Conservation (phyloP, 1,284 basidiomycete species). For the Lentinula novae-zelandiae region DNA sequence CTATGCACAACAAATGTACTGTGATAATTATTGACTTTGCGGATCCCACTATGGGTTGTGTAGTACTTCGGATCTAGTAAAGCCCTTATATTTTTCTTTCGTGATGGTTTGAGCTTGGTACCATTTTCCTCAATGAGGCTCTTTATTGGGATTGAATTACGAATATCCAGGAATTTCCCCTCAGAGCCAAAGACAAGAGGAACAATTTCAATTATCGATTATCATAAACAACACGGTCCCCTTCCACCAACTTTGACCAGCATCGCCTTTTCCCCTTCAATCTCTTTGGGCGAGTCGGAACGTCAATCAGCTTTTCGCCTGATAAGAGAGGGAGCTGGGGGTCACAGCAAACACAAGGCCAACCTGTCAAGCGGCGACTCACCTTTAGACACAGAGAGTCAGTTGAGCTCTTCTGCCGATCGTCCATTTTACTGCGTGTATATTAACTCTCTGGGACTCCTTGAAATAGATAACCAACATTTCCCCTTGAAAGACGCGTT, state of each 20-base stretch:
- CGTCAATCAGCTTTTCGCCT: constrained; percentile 2
- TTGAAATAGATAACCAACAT: not conserved
- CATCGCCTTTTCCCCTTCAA: constrained; percentile 1
- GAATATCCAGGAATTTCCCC: not conserved
- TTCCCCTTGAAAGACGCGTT: not conserved
- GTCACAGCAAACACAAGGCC: not conserved
- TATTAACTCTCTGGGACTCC: not conserved
- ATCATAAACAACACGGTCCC: not conserved
- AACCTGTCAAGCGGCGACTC: not conserved
- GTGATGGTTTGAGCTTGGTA: too few species aligned
- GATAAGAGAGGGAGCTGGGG: not conserved
- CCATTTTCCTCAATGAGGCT: not conserved
- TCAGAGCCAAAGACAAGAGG: not conserved
- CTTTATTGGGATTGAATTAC: not conserved
- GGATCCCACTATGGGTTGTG: not conserved
- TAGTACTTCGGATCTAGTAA: not conserved
- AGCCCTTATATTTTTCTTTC: not conserved
- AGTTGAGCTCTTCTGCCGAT: not conserved
- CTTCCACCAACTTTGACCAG: not conserved
- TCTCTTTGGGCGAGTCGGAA: not conserved
- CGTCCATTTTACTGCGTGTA: not conserved
- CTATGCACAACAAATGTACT: not conserved
- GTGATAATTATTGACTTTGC: not conserved
- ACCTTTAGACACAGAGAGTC: not conserved
- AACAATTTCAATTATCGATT: not conserved